phyloP scores from a whole-genome alignment of 352 stramenopile genomes.

The Globisporangium canariense region DNA sequence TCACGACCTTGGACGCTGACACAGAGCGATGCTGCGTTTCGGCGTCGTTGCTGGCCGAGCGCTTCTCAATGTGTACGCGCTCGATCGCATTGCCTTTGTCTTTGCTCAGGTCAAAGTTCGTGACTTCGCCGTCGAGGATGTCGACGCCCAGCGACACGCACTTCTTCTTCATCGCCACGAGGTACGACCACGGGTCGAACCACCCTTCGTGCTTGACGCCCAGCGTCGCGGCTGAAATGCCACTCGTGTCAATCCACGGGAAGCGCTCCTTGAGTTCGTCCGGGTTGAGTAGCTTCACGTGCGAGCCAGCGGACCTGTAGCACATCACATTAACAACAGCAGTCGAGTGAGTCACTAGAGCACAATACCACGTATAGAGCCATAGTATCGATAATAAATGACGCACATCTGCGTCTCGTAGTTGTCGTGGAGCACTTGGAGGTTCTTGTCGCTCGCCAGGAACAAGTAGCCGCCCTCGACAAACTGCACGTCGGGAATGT shows the following conservation, averaged over 20 bases:
- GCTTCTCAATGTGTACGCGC: conserved; percentile 50
- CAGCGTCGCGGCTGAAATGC: conserved; percentile 52
- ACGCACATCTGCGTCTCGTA: conserved; percentile 43
- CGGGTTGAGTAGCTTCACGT: conserved; percentile 52
- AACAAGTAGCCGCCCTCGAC: conserved; percentile 83
- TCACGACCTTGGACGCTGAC: conserved; percentile 62
- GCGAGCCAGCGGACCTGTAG: conserved; percentile 33
- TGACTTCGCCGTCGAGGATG: conserved; percentile 68
- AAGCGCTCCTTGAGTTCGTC: conserved; percentile 57
- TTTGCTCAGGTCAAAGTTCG: conserved; percentile 51
- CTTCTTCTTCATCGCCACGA: conserved; percentile 75
- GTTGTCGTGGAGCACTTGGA: conserved; percentile 54
- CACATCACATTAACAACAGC: background rate
- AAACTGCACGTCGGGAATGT: conserved; percentile 73
- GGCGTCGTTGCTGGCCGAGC: conserved; percentile 15
- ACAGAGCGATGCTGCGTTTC: conserved; percentile 29
- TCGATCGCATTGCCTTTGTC: conserved; percentile 52
- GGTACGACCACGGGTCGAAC: conserved; percentile 84
- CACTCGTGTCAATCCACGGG: conserved; percentile 73
- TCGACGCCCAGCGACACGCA: conserved; percentile 67
- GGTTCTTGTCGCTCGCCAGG: conserved; percentile 63
- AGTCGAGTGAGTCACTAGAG: background rate
- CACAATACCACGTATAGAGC: background rate
- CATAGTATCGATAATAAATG: too few species aligned
- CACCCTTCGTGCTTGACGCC: conserved; percentile 74